Evolutionary conservation across 768 basidiomycete species (phyloP).

Genomic region (Boletus speciosus): DNA sequence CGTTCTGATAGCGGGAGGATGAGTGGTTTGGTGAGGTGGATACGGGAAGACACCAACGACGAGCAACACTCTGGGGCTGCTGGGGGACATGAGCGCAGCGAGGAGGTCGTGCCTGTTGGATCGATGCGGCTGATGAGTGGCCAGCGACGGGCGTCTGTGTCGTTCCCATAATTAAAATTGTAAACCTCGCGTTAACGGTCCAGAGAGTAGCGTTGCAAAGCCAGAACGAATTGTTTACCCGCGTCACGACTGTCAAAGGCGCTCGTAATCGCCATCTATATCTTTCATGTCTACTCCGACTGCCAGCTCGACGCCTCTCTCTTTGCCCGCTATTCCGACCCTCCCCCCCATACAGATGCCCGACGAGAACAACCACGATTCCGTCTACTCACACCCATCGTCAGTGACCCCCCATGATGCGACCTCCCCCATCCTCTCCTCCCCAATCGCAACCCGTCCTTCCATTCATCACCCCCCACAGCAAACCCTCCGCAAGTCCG

Average conservation of each 20-base stretch:
- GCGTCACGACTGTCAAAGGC: constrained; percentile 1
- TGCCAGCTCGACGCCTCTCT: constrained; percentile 20
- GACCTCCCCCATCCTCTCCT: constrained; percentile 42
- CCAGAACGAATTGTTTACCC: not conserved
- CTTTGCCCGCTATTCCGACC: constrained; percentile 37
- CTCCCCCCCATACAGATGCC: constrained; percentile 46
- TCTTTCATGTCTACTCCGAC: constrained; percentile 20
- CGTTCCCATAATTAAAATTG: constrained; percentile 22
- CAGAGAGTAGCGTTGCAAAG: constrained; percentile 2
- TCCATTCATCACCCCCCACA: constrained; percentile 25
- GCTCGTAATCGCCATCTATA: constrained; percentile 15
- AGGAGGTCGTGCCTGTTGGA: no score
- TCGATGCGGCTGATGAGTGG: not conserved
- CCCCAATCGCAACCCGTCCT: constrained; percentile 26
- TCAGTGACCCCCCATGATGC: constrained; percentile 38
- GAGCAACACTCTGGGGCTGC: constrained; percentile 36
- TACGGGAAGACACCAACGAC: constrained; percentile 35
- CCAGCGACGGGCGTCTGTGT: constrained; percentile 7
- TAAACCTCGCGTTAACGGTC: constrained; percentile 7
- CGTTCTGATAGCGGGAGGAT: constrained; percentile 50
- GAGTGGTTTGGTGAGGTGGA: not conserved
- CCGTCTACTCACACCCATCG: constrained; percentile 23
- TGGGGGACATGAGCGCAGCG: constrained; percentile 7
- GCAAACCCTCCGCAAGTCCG: constrained; percentile 59
- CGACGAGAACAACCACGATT: constrained; percentile 24